Conservation (phyloP, 2,329 filamentous ascomycete species). For the Phialophora macrospora region DNA sequence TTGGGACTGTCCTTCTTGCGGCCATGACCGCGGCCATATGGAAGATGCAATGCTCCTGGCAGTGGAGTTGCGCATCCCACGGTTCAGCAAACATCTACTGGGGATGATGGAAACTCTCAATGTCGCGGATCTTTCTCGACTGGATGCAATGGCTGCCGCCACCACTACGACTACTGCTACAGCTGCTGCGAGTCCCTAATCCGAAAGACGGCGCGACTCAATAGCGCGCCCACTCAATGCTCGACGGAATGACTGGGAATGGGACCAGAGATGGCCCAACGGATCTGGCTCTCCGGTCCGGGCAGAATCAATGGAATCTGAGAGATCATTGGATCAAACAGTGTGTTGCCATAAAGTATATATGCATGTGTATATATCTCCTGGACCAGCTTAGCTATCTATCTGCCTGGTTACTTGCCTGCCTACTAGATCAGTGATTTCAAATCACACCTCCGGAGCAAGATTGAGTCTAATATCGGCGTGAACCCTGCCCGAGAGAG, state of each 20-base stretch:
- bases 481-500: too few relatives aligned
- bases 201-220: background rate
- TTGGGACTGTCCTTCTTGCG: slow-evolving; percentile 13
- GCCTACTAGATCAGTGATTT: too few relatives aligned
- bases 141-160: background rate
- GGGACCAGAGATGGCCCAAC: too few relatives aligned
- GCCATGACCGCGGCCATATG: slow-evolving; percentile 3
- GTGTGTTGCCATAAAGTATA: background rate
- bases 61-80: background rate
- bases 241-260: background rate
- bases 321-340: background rate
- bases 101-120: background rate
- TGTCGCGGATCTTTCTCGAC: background rate
- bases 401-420: too few relatives aligned
- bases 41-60: background rate
- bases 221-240: too few relatives aligned
- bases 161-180: too few relatives aligned
- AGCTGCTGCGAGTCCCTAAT: too few relatives aligned
- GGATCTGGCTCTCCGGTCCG: too few relatives aligned
- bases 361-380: background rate
- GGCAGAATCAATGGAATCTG: background rate
- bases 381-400: too few relatives aligned
- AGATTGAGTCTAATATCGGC: too few relatives aligned
- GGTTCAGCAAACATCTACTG: slow-evolving; percentile 10
- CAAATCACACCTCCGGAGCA: too few relatives aligned